These are phyloP conservation scores for Neodidymelliopsis sp. DNA, from an alignment of 2,329 filamentous ascomycete genomes.

Conservation along the genomic window DNA sequence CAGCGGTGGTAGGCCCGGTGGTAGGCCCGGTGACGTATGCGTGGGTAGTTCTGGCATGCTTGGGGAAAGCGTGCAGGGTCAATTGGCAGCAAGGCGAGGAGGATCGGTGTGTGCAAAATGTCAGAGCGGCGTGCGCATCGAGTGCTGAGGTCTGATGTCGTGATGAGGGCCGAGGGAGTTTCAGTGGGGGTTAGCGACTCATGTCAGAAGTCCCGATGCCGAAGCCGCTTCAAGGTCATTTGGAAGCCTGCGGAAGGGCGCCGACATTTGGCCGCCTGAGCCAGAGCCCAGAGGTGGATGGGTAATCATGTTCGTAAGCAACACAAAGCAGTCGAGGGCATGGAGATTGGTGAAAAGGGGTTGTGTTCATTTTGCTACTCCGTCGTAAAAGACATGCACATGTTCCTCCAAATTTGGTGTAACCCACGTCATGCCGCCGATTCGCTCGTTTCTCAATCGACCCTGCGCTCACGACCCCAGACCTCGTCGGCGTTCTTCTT, in stretches of 20 bases:
- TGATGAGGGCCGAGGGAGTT: slow-evolving; percentile 24
- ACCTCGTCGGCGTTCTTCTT: slow-evolving; percentile 86
- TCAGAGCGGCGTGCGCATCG: slow-evolving; percentile 2
- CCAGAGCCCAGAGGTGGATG: not conserved
- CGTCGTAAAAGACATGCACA: slow-evolving; percentile 1
- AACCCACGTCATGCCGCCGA: slow-evolving; percentile 8
- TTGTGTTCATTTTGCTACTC: slow-evolving; percentile 1
- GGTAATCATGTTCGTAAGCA: slow-evolving; percentile 32
- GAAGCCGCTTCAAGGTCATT: slow-evolving; percentile 22
- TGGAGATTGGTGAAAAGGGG: not conserved
- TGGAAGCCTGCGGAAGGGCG: slow-evolving; percentile 34
- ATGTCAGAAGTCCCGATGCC: slow-evolving; percentile 19
- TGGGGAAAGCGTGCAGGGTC: not conserved
- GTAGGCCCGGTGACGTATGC: slow-evolving; percentile 60
- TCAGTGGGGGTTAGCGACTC: slow-evolving; percentile 15
- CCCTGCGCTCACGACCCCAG: slow-evolving; percentile 72
- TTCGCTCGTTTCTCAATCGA: slow-evolving; percentile 32
- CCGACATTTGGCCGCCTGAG: slow-evolving; percentile 20
- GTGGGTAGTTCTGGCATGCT: slow-evolving; percentile 64
- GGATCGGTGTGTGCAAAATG: slow-evolving; percentile 7
- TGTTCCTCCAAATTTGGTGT: not conserved
- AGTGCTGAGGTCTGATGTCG: slow-evolving; percentile 11
- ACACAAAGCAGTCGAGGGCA: slow-evolving; percentile 21
- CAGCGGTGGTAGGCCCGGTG: slow-evolving; percentile 60
- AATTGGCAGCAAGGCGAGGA: slow-evolving; percentile 17